These are phyloP conservation scores for Populus hybrid DNA, from an alignment of 441 rosid genomes.

Conservation along the genomic window DNA sequence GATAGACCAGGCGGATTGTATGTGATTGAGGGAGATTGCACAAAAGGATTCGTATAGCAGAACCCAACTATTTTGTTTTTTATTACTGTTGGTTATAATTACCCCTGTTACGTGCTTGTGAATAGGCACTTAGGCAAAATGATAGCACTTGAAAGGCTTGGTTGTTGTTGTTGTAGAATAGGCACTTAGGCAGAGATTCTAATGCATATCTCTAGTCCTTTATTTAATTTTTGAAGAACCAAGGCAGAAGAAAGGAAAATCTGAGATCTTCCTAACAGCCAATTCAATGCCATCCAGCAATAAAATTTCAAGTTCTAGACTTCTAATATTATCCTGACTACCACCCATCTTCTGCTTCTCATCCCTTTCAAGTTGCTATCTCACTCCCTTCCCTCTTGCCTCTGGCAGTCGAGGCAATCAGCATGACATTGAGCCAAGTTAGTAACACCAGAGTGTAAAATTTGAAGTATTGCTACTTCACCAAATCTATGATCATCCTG, in stretches of 20 bases:
- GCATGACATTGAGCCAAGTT: not conserved
- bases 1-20: not conserved
- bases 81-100: no score
- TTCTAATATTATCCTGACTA: not conserved
- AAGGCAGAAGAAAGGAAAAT: not conserved
- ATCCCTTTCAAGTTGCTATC: no score
- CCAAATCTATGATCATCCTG: not conserved
- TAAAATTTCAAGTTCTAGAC: not conserved
- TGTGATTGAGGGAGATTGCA: not conserved
- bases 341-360: not conserved
- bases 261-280: not conserved
- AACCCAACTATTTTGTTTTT: not conserved
- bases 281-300: not conserved
- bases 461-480: not conserved
- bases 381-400: not conserved
- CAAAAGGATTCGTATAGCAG: not conserved
- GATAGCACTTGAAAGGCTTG: no score
- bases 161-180: no score
- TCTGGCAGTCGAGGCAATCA: not conserved
- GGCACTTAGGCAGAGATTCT: not conserved
- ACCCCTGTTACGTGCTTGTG: no score
- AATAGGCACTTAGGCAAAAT: no score
- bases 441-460: slow-evolving; percentile 1
- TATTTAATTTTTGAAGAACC: not conserved
- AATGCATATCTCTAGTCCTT: not conserved